These are phyloP conservation scores for Colletotrichum ledebouriae DNA, from an alignment of 2,329 filamentous ascomycete species.

Conservation along the genomic window DNA sequence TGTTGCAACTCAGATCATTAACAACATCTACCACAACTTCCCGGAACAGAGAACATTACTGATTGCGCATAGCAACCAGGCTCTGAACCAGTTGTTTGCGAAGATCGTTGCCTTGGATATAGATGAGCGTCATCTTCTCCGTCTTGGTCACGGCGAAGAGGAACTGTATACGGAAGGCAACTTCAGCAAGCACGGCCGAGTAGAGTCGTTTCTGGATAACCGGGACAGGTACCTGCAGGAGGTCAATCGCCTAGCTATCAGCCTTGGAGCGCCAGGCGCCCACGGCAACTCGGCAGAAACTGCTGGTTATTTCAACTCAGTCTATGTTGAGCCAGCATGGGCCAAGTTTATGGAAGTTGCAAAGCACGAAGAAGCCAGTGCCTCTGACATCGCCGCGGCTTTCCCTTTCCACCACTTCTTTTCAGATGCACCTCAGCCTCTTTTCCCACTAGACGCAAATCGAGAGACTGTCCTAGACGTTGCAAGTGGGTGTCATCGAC, in stretches of 20 bases:
- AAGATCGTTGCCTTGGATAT: constrained; percentile 98
- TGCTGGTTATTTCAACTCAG: constrained; percentile 94
- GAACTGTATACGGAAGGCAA: constrained; percentile 87
- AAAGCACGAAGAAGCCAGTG: constrained; percentile 67
- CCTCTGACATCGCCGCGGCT: constrained; percentile 73
- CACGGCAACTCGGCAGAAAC: constrained; percentile 97
- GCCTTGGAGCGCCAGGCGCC: constrained; percentile 89
- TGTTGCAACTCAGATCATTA: constrained; percentile 98
- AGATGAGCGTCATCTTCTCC: constrained; percentile 91
- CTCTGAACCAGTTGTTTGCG: constrained; percentile 95
- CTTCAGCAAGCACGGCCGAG: constrained; percentile 94
- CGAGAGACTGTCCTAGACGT: constrained; percentile 80
- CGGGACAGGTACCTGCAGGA: constrained; percentile 82
- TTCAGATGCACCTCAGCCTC: constrained; percentile 84
- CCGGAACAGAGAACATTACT: constrained; percentile 91
- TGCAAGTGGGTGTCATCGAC: constrained; percentile 86
- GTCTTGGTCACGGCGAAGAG: constrained; percentile 95
- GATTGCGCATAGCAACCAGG: constrained; percentile 97
- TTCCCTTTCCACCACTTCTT: constrained; percentile 96
- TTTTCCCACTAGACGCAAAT: constrained; percentile 78
- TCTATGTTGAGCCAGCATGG: constrained; percentile 92
- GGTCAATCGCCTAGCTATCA: constrained; percentile 87
- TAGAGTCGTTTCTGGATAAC: constrained; percentile 95
- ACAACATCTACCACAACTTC: constrained; percentile 99
- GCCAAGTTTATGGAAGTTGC: constrained; percentile 77